A percentile compares a stretch with the other conserved stretches of the same genome.
phyloP scores from a whole-genome alignment of 768 basidiomycete species.

The Calocera viscosa region DNA sequence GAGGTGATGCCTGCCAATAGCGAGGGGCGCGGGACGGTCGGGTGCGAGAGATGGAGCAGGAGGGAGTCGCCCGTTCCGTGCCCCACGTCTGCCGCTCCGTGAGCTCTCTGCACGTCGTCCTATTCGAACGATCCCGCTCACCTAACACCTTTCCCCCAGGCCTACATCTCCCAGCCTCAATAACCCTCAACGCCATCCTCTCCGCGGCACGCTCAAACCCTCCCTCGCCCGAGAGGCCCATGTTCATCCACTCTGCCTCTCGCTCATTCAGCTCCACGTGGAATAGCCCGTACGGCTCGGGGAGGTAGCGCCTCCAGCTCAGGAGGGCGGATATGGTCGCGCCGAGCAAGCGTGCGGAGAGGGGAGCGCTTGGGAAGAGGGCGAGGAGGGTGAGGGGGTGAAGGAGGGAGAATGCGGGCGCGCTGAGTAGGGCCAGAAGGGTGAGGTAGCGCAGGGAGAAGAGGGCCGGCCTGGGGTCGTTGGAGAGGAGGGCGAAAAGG shows the following conservation, averaged over 20 bases:
- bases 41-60: constrained; percentile 39
- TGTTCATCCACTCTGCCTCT: not conserved
- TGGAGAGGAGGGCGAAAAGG: not conserved
- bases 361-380: not conserved
- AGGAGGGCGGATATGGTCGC: not conserved
- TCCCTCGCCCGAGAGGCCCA: not conserved
- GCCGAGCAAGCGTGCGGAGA: not conserved
- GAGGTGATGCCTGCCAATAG: constrained; percentile 47
- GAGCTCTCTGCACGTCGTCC: constrained; percentile 4
- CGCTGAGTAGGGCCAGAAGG: not conserved
- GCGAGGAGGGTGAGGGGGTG: not conserved
- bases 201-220: not conserved
- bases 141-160: constrained; percentile 42
- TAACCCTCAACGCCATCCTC: constrained; percentile 38
- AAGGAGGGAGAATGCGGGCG: not conserved
- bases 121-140: constrained; percentile 21
- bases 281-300: not conserved
- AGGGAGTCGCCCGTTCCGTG: constrained; percentile 58
- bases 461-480: not conserved
- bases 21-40: constrained; percentile 36
- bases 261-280: not conserved
- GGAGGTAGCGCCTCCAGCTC: not conserved
- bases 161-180: constrained; percentile 32
- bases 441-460: not conserved
- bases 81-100: constrained; percentile 43